Base-by-base conservation (phyloP, 495 filamentous ascomycete genomes). In the Bathelium albidoporum region DNA sequence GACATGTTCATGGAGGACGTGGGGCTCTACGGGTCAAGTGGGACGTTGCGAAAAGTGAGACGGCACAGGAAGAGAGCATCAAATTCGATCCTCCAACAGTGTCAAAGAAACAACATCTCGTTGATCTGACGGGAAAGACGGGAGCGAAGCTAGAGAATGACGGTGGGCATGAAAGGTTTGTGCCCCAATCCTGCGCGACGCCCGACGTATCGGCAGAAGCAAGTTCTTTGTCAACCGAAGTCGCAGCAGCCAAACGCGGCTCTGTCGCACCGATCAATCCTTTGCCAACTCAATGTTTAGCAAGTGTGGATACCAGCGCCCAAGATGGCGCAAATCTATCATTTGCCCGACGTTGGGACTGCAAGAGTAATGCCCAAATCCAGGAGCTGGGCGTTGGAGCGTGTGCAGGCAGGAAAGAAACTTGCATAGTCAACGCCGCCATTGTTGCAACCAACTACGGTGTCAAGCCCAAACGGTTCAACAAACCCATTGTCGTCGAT, bases 401-500 rank as follows among this genome's bases (percentile, higher is more conserved):
- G 11, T 29, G 24, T 66, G 31, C 55, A 62, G 59, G 29, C 5
- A 14, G 60, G 67, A 79, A 73, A 62, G 90, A 92, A 75, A 91
- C 88, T 10, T 90, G 85, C 70, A 75, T 94, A 59, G 80, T 91
- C 67, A 93, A 92, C 74, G 86, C 87, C 34, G 83, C 88, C 20
- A 85, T 91, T 65, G 78, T 87, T 78, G 81, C 83, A 11, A 83
- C 77, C 2, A 87, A 80, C 68, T 88, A 83, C 77, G 80, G 78
- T 18, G 72, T 71, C 1, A 76, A 73, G 1, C 78, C 77, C 32
- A 87, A 85, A 69, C 77, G 68, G 61, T 83, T 88, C 73, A 84
- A 89, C 74, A 86, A 89, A 67, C 85, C 89, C 9, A 86, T 93
- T 61, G 84, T 92, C 9, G 84, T 93, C 28, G 87, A 95, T 70